Percentiles rank a stretch among this genome's conserved stretches.
Conservation (phyloP, 257 asterid species). For the Osmanthus fragrans region DNA sequence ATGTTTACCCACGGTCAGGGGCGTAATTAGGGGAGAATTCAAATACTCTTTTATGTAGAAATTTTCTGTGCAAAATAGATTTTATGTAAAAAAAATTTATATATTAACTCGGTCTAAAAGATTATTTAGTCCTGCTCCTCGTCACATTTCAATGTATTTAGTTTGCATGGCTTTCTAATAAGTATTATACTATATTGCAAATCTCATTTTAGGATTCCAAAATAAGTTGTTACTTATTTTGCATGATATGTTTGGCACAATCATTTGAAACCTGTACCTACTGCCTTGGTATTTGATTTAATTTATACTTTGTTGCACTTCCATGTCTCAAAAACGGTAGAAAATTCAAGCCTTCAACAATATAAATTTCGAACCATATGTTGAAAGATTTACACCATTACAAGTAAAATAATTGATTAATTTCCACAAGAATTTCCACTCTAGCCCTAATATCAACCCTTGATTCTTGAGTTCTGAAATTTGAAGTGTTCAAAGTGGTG, state of each 20-base stretch:
- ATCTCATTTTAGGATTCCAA: background rate
- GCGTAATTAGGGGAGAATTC: no score
- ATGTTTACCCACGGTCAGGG: background rate
- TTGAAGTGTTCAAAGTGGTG: slow-evolving; percentile 45
- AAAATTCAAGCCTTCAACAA: background rate
- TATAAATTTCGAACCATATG: background rate
- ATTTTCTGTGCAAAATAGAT: no score
- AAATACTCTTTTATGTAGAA: no score
- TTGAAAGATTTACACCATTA: slow-evolving; percentile 5
- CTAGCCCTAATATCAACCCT: background rate
- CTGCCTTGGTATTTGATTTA: no score
- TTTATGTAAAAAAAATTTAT: no score
- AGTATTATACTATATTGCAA: background rate
- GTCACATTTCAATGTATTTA: background rate
- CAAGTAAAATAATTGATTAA: background rate
- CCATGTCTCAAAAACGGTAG: no score
- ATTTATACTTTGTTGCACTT: no score
- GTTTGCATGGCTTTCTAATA: background rate
- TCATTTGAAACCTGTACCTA: no score
- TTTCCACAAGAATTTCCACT: background rate
- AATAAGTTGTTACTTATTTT: no score
- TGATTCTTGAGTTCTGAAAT: slow-evolving; percentile 13
- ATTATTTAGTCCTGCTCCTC: background rate
- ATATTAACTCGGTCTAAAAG: no score
- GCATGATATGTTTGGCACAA: no score